Percentiles rank a stretch among this genome's conserved stretches.
These are phyloP conservation scores for Salvia splendens DNA, from an alignment of 257 asterid genomes.

Conservation along the genomic window DNA sequence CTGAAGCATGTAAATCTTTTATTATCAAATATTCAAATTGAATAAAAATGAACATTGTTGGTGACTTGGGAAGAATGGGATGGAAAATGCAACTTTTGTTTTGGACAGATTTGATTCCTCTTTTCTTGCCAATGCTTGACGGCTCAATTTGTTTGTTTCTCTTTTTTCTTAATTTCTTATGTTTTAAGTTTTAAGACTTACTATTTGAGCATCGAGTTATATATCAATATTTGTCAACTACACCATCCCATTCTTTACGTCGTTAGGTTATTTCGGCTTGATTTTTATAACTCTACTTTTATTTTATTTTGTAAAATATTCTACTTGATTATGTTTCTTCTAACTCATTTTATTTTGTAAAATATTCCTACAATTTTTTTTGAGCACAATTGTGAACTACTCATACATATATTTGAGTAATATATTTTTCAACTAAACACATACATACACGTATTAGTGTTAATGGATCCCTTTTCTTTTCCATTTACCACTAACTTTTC, in stretches of 20 bases:
- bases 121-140: conserved; percentile 31
- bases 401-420: not conserved
- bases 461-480: conserved; percentile 3
- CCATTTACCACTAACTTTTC: not conserved
- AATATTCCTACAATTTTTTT: not conserved
- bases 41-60: conserved; percentile 15
- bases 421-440: not conserved
- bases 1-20: conserved; percentile 36
- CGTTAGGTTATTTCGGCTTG: too few relatives aligned
- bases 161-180: not conserved
- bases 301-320: not conserved
- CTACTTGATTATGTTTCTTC: not conserved
- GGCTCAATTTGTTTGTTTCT: conserved; percentile 36
- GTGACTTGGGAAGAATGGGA: conserved; percentile 27
- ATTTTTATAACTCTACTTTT: too few relatives aligned
- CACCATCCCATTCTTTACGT: too few relatives aligned
- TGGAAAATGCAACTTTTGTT: conserved; percentile 27
- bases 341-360: not conserved
- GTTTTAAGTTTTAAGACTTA: too few relatives aligned
- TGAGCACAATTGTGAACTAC: not conserved
- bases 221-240: too few relatives aligned
- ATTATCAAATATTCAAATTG: conserved; percentile 21
- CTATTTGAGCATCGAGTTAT: too few relatives aligned
- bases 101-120: conserved; percentile 13
- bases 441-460: not conserved